phyloP scores from a whole-genome alignment of 106 monocot genomes.

The Dendrobium huoshanense region DNA sequence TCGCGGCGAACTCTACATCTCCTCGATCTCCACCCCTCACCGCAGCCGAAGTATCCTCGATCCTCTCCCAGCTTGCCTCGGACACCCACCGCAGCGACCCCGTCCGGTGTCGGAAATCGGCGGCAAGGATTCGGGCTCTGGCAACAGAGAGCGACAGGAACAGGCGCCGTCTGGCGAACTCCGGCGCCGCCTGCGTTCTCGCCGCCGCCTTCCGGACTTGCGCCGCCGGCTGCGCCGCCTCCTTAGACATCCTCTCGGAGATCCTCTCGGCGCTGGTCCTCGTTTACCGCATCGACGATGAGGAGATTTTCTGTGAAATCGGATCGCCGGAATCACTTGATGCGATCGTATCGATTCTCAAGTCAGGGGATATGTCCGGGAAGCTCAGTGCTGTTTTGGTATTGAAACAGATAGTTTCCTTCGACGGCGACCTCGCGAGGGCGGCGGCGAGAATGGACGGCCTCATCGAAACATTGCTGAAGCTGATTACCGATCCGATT shows the following conservation, averaged over 20 bases:
- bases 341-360: conserved; percentile 30
- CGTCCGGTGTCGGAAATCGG: conserved; percentile 7
- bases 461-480: conserved; percentile 25
- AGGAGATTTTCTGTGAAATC: conserved; percentile 11
- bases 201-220: conserved; percentile 21
- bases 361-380: conserved; percentile 14
- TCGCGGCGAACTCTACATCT: no score
- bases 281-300: conserved; percentile 39
- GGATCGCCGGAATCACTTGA: conserved; percentile 22
- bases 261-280: conserved; percentile 28
- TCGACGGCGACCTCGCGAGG: neutral
- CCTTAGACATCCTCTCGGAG: conserved; percentile 20
- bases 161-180: conserved; percentile 13
- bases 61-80: conserved; percentile 23
- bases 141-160: conserved; percentile 44
- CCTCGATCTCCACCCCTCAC: no score
- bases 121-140: conserved; percentile 6
- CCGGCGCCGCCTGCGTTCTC: conserved; percentile 22
- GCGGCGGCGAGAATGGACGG: conserved; percentile 11
- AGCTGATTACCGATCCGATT: conserved; percentile 49
- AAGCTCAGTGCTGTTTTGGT: conserved; percentile 33
- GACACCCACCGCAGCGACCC: neutral
- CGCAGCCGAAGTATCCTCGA: conserved; percentile 13
- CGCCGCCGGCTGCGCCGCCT: neutral
- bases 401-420: conserved; percentile 20